Base-by-base conservation (phyloP, 148 eudicot species). In the Camellia granthamiana region DNA sequence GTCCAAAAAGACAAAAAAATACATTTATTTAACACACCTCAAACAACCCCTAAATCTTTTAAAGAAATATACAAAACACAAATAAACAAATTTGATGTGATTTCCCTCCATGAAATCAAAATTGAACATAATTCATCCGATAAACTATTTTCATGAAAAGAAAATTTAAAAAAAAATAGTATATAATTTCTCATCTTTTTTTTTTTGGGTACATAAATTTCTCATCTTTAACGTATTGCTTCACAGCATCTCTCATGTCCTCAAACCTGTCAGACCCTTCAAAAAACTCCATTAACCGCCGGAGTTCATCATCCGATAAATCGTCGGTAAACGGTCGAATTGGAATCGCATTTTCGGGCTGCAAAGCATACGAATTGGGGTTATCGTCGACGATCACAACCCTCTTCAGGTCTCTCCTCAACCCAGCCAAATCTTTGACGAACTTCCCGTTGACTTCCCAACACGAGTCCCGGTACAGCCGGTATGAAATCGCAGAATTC, bases 351-450 rank as follows among this genome's bases (percentile, higher is more conserved):
- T 93, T 93, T 15, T 92, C 90, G 0, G 96, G 94, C 72, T 93
- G 98, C 51, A 88, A 86, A 7, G 59, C 64, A 16, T 82, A 93
- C 19, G 96, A 93, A 83, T 84, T 86, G 0, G 98, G 98, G 71
- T 95, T 95, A 81, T 95, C 98, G 83, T 95, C 98, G 2, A 95
- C 90, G 19, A 95, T 84, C 54, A 90, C 89, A 9, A 88, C 92
- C 46, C 79, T 91, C 83, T 74, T 81, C 70, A 92, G 74, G 69
- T 93, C 97, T 72, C 99, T 88, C 69, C 99, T 97, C 69, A 84
- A 51, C 12, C 74, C 85, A 5, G 89, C 84, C 82, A 95, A 88
- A 78, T 95, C 99, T 76, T 95, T 95, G 5, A 95, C 93, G 15
- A 84, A 93, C 63, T 83, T 95, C 61, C 98, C 98, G 21, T 92